Evolutionary conservation across 2,329 filamentous ascomycete species (phyloP), one percentile per base, ranked within the genome.

Genomic region (Alternaria metachromatica): DNA sequence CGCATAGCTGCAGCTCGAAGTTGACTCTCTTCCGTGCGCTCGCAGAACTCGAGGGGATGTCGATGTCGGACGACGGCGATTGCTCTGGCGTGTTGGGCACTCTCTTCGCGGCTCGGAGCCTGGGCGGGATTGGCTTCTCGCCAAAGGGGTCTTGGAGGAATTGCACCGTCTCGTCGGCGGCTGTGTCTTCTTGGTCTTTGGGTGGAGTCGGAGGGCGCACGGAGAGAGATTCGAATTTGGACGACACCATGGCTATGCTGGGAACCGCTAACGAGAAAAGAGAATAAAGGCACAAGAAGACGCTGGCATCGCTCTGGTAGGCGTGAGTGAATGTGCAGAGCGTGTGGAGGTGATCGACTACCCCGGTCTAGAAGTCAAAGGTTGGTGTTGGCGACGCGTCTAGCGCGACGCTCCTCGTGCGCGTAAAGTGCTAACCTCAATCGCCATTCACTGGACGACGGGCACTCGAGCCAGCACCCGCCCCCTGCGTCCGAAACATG

Each of bases 1-100:
- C 83, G 78, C 83, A 86, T 72, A 87, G 85, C 18, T 87, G 88
- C 78, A 90, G 89, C 63, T 85, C 87, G 67, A 92, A 90, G 69
- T 85, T 85, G 80, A 90, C 90, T 64, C 78, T 72, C 71, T 73
- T 75, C 76, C 78, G 81, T 75, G 56, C 77, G 78, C 55, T 76
- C 1, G 68, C 67, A 62, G 67, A 72, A 77, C 71, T 78, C 6
- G 72, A 73, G 21, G 73, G 70, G 71, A 67, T 64, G 60, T 66
- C 75, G 76, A 74, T 81, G 49, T 81, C 78, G 4, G 80, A 81
- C 7, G 82, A 81, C 6, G 82, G 79, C 45, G 84, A 83, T 54
- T 82, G 79, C 51, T 81, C 80, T 13, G 83, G 80, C 20, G 74
- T 79, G 65, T 73, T 74, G 62, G 79, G 67, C 21, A 73, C 64